phyloP scores from a whole-genome alignment of 1,284 basidiomycete genomes.

The Erythrobasidium hasegawianum region DNA sequence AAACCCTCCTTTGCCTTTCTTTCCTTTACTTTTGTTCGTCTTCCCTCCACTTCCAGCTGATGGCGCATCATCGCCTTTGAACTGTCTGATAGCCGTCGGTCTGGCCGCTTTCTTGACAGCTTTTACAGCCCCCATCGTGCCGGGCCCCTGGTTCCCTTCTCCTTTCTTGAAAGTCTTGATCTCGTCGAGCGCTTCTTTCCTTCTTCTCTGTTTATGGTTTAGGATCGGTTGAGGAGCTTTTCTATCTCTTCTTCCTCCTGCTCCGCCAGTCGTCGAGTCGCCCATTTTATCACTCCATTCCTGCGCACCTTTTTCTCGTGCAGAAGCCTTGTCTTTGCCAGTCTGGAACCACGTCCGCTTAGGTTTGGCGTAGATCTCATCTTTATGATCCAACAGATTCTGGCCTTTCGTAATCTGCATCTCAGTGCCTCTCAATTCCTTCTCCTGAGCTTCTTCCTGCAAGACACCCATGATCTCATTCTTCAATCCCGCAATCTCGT shows the following conservation, averaged over 20 bases:
- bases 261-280: conserved; percentile 13
- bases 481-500: conserved; percentile 68
- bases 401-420: conserved; percentile 95
- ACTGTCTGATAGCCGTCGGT: not conserved
- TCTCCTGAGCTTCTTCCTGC: conserved; percentile 93
- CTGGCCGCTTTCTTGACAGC: conserved; percentile 6
- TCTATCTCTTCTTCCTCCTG: conserved; percentile 22
- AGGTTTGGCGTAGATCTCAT: conserved; percentile 91
- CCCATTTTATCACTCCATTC: conserved; percentile 41
- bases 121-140: not conserved
- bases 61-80: not conserved
- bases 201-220: conserved; percentile 73
- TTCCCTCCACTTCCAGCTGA: not conserved
- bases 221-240: conserved; percentile 56
- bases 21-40: conserved; percentile 6
- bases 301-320: conserved; percentile 58
- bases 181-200: conserved; percentile 78
- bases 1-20: not conserved
- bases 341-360: conserved; percentile 98
- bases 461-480: conserved; percentile 76
- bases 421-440: conserved; percentile 86
- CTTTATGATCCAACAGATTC: conserved; percentile 90
- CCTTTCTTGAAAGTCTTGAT: not conserved
- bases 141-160: not conserved
- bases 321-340: conserved; percentile 72